Evolutionary conservation across 23 red algal genomes (phyloP), one percentile per base, ranked within the genome.

Genomic region (Agarophyton chilense): DNA sequence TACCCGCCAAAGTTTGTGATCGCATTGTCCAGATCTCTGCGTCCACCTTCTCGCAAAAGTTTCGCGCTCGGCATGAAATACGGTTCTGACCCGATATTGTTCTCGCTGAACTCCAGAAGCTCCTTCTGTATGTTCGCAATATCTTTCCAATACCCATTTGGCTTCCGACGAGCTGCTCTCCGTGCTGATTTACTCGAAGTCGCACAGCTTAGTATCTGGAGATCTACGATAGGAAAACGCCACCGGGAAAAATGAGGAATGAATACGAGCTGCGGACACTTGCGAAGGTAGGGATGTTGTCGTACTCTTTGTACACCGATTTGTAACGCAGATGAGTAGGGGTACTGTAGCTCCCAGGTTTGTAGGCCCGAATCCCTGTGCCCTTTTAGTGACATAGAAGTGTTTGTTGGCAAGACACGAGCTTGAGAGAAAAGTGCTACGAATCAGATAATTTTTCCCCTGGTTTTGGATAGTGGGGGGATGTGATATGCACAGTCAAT

Each of bases 1-100:
- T 79, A 95, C 22, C 92, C 92, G 2, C 92, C 92, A 50, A 77
- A 73, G 50, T 83, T 80, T 7, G 82, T 73, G 26, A 95, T 90
- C 18, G 92, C 83, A 65, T 83, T 89, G 55, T 73, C 25, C 19
- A 95, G 47, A 55, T 95, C 81, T 19, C 28, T 50, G 28, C 92
- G 73, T 47, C 79, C 55, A 14, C 53, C 8, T 13, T 25, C 60
- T 8, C 68, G 72, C 34, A 95, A 84, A 19, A 58, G 60, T 26
- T 45, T 40, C 19, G 92, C 76, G 10, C 83, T 95, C 14, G 92
- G 92, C 92, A 95, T 92, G 34, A 41, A 41, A 42, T 21, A 41
- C 1, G 34, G 34, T 4, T 70, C 34, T 2, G 64, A 26, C 38
- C 53, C 34, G 10, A 2, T 19, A 25, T 18, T 54, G 18, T 52